phyloP scores from a whole-genome alignment of 148 eudicot species.

The Cornus kousa region DNA sequence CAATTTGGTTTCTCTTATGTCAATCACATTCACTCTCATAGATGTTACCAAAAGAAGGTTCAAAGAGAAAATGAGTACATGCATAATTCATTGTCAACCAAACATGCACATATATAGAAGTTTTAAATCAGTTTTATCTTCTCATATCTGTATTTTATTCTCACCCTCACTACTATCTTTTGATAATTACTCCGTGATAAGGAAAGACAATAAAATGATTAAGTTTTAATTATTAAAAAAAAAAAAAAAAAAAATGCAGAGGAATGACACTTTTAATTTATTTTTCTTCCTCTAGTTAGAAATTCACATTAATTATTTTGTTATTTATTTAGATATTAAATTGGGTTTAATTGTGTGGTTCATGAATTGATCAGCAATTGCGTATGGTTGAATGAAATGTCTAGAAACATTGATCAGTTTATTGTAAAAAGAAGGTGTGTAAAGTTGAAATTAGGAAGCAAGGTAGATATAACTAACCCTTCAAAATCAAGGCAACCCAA shows the following conservation, averaged over 20 bases:
- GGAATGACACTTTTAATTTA: background rate
- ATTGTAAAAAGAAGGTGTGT: background rate
- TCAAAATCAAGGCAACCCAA: background rate
- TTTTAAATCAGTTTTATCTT: background rate
- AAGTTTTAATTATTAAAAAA: too few relatives aligned
- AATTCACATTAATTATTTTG: too few relatives aligned
- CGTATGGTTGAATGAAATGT: too few relatives aligned
- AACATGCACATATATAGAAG: background rate
- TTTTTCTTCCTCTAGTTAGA: too few relatives aligned
- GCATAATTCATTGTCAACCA: background rate
- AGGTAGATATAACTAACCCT: background rate
- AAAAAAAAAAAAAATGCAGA: background rate
- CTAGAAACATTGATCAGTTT: too few relatives aligned
- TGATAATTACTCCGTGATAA: too few relatives aligned
- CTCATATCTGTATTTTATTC: background rate
- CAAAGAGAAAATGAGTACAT: background rate
- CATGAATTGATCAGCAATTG: too few relatives aligned
- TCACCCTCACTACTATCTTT: too few relatives aligned
- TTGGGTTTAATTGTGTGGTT: too few relatives aligned
- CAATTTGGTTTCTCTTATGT: too few relatives aligned
- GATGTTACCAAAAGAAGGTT: background rate
- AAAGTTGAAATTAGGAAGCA: constrained; percentile 19
- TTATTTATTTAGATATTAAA: too few relatives aligned
- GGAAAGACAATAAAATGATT: too few relatives aligned
- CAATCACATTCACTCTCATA: background rate